A percentile compares a stretch with the other conserved stretches of the same genome.
phyloP scores from a whole-genome alignment of 1,139 yeast genomes.

The Hemisphaericaspora subhashii region DNA sequence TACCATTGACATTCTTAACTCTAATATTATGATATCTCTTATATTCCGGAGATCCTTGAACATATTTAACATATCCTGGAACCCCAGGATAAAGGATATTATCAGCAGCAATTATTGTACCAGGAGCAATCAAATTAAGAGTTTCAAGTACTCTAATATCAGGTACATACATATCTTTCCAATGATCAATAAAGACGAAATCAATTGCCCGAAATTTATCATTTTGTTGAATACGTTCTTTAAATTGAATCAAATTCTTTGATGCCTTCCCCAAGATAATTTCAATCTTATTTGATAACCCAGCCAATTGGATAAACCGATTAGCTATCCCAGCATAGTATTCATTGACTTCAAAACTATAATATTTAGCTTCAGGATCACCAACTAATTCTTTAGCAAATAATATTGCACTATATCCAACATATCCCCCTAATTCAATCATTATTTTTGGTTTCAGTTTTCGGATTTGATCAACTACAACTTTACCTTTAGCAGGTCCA shows the following conservation, averaged over 20 bases:
- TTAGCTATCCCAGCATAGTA: constrained; percentile 36
- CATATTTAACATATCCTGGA: constrained; percentile 42
- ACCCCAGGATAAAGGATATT: constrained; percentile 38
- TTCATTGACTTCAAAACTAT: constrained; percentile 36
- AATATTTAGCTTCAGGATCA: constrained; percentile 29
- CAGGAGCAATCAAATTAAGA: constrained; percentile 38
- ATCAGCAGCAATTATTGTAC: constrained; percentile 43
- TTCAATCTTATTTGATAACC: constrained; percentile 30
- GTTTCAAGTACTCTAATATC: constrained; percentile 46
- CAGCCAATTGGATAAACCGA: constrained; percentile 38
- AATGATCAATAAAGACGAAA: constrained; percentile 44
- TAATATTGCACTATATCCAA: constrained; percentile 45
- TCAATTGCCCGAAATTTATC: constrained; percentile 23
- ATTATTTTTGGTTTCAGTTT: constrained; percentile 30
- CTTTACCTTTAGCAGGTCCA: constrained; percentile 35
- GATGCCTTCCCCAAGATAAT: constrained; percentile 41
- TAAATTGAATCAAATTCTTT: constrained; percentile 27
- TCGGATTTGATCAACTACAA: constrained; percentile 26
- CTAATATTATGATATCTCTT: constrained; percentile 28
- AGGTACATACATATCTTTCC: constrained; percentile 38
- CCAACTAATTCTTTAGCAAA: constrained; percentile 29
- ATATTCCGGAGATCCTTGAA: constrained; percentile 38
- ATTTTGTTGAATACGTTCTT: constrained; percentile 15
- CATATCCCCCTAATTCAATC: constrained; percentile 45
- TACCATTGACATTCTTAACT: constrained; percentile 29